Percentiles rank a stretch among this genome's conserved stretches.
phyloP scores from a whole-genome alignment of 1,284 basidiomycete genomes.

The Leccinum subrobustum region DNA sequence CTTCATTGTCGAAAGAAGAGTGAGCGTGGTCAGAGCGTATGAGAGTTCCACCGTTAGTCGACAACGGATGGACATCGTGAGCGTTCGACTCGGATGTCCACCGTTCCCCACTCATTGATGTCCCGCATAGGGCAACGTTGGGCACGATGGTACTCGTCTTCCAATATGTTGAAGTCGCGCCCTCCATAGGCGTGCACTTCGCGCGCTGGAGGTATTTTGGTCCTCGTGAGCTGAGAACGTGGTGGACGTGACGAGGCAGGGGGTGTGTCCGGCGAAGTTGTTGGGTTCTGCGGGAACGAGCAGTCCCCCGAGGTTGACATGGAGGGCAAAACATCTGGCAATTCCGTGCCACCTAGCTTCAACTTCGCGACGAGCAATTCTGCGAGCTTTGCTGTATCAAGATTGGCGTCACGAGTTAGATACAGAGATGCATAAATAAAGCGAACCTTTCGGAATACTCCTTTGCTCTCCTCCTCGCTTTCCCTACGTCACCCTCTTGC shows the following conservation, averaged over 20 bases:
- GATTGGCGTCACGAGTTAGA: background rate
- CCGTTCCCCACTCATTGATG: constrained; percentile 78
- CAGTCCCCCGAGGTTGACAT: constrained; percentile 25
- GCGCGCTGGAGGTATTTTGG: constrained; percentile 78
- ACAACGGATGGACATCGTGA: constrained; percentile 89
- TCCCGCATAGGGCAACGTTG: constrained; percentile 61
- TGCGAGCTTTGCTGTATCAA: too few relatives aligned
- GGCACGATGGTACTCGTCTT: constrained; percentile 57
- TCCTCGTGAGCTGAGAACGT: constrained; percentile 54
- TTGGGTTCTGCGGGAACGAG: constrained; percentile 15
- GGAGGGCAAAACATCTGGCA: constrained; percentile 35
- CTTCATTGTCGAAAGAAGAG: constrained; percentile 80
- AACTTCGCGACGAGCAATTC: too few relatives aligned
- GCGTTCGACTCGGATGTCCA: constrained; percentile 77
- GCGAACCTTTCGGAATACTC: too few relatives aligned
- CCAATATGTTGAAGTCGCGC: constrained; percentile 74
- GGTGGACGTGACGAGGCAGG: constrained; percentile 33
- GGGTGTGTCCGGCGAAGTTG: constrained; percentile 10
- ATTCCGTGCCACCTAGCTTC: constrained; percentile 38
- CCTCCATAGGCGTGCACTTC: constrained; percentile 83
- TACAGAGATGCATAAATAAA: background rate
- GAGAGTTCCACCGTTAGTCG: constrained; percentile 82
- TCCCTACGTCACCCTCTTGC: too few relatives aligned
- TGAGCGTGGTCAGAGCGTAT: constrained; percentile 88
- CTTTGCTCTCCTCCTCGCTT: too few relatives aligned